A percentile compares a stretch with the other conserved stretches of the same genome.
Evolutionary conservation across 169 alveolate species (phyloP).

Genomic region (Plasmodium sp.): DNA sequence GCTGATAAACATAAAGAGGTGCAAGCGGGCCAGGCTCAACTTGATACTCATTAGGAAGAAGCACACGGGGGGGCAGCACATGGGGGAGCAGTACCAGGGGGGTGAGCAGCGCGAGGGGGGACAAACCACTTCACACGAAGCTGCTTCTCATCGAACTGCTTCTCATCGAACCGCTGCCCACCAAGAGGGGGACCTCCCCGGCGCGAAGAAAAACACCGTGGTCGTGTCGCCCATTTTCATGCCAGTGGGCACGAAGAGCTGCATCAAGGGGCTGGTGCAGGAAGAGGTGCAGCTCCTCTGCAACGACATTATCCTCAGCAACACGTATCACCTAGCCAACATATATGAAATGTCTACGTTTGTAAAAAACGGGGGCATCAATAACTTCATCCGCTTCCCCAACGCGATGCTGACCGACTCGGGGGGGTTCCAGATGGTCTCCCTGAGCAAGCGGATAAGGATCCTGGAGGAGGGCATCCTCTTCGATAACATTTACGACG

Average conservation of each 20-base stretch:
- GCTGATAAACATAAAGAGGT: constrained; percentile 77
- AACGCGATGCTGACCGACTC: constrained; percentile 97
- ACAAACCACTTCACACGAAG: too few relatives aligned
- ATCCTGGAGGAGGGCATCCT: constrained; percentile 97
- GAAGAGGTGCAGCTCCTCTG: constrained; percentile 77
- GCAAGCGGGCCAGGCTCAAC: constrained; percentile 54
- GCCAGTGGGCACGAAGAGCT: constrained; percentile 99
- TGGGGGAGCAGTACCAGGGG: background rate
- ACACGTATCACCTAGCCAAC: constrained; percentile 97
- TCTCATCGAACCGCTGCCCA: too few relatives aligned
- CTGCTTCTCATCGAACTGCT: too few relatives aligned
- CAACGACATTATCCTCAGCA: constrained; percentile 91
- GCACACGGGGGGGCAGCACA: background rate
- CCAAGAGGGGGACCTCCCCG: constrained; percentile 83
- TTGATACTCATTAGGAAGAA: constrained; percentile 38
- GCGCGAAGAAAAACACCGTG: constrained; percentile 93
- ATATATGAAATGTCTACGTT: constrained; percentile 95
- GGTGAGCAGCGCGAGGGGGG: too few relatives aligned
- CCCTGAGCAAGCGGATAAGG: constrained; percentile 90
- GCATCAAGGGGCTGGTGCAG: constrained; percentile 83
- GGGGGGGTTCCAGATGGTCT: constrained; percentile 98
- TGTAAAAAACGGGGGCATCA: constrained; percentile 93
- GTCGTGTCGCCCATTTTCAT: constrained; percentile 98
- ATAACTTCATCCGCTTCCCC: constrained; percentile 94
- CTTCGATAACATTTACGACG: constrained; percentile 90